These are phyloP conservation scores for Aspergillus fischeri DNA, from an alignment of 2,329 filamentous ascomycete species.

Conservation along the genomic window DNA sequence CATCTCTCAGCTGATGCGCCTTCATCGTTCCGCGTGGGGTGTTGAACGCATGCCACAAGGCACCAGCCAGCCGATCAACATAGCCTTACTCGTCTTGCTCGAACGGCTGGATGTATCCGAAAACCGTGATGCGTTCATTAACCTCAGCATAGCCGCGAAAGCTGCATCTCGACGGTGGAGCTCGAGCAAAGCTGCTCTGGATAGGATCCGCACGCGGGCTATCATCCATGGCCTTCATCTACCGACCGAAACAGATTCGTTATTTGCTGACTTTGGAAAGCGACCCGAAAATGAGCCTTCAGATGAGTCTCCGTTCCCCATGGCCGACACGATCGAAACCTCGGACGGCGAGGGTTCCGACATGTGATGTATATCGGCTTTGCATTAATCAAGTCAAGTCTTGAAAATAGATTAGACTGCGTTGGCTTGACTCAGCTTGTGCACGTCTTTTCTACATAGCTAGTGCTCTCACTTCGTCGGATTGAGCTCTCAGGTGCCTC, in stretches of 20 bases:
- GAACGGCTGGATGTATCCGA: conserved; percentile 17
- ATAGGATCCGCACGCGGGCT: conserved; percentile 17
- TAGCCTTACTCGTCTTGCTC: conserved; percentile 26
- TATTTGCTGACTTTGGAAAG: conserved; percentile 21
- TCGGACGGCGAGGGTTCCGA: neutral
- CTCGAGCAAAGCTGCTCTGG: conserved; percentile 3
- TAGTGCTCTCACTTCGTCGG: neutral
- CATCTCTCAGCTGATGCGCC: conserved; percentile 23
- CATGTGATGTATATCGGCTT: too few species aligned
- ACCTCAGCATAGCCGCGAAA: conserved; percentile 19
- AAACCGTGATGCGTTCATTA: conserved; percentile 23
- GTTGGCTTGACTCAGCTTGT: neutral
- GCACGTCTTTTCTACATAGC: neutral
- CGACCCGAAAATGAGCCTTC: neutral
- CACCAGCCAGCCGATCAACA: conserved; percentile 27
- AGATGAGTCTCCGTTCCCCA: neutral
- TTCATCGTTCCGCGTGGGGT: conserved; percentile 26
- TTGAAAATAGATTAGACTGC: neutral
- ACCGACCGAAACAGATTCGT: conserved; percentile 17
- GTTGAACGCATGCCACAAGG: conserved; percentile 29
- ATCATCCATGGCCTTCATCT: conserved; percentile 15
- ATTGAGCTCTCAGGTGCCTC: neutral
- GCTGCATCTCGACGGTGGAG: conserved; percentile 23
- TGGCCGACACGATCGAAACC: neutral
- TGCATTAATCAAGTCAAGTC: neutral